phyloP scores from a whole-genome alignment of 179 eudicot species.

The Drosera spatulata region DNA sequence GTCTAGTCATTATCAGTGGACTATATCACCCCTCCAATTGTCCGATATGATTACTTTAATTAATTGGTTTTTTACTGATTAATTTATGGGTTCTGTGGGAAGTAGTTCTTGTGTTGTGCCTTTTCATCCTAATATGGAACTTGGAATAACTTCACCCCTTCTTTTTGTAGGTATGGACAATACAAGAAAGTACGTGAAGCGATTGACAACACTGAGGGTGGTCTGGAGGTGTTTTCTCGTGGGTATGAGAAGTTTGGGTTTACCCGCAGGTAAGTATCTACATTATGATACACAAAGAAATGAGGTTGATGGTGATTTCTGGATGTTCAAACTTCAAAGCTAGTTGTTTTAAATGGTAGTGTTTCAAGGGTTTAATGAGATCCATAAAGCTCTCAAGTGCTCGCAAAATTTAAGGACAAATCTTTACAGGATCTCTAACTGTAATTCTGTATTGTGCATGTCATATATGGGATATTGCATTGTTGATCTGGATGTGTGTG shows the following conservation, averaged over 20 bases:
- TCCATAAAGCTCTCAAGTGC: no score
- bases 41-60: no score
- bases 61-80: not conserved
- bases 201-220: constrained; percentile 83
- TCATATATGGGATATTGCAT: no score
- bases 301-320: not conserved
- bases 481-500: no score
- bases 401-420: no score
- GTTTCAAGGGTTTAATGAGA: no score
- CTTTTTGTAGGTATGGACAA: constrained; percentile 42
- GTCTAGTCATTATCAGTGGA: no score
- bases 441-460: no score
- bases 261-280: constrained; percentile 45
- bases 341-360: no score
- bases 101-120: not conserved
- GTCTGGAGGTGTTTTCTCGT: constrained; percentile 84
- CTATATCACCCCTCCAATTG: no score
- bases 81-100: not conserved
- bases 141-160: not conserved
- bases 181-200: constrained; percentile 71
- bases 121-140: not conserved
- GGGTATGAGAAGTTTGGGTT: constrained; percentile 94
- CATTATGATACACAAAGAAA: not conserved
- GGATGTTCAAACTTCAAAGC: no score
- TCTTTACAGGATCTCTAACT: no score